A percentile compares a stretch with the other conserved stretches of the same genome.
Evolutionary conservation across 2,329 filamentous ascomycete species (phyloP).

Genomic region (Xylaria sp.): DNA sequence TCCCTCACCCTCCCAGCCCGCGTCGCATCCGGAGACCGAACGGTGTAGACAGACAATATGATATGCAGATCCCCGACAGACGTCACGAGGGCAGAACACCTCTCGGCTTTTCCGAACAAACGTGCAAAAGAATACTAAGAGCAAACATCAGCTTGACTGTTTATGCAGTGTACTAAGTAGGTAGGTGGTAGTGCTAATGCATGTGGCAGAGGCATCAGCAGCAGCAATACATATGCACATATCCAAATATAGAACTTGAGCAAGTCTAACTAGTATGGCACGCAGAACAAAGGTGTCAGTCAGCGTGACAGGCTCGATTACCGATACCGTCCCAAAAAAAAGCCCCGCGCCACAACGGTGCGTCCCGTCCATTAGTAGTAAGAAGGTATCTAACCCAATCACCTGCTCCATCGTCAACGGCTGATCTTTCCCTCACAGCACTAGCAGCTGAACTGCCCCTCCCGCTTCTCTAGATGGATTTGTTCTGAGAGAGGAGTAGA

Average conservation of each 20-base stretch:
- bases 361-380: slow-evolving; percentile 13
- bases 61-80: neutral
- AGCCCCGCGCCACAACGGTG: slow-evolving; percentile 16
- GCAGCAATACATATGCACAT: neutral
- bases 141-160: neutral
- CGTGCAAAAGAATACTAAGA: neutral
- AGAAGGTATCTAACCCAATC: slow-evolving; percentile 1
- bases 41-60: neutral
- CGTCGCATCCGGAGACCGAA: slow-evolving; percentile 19
- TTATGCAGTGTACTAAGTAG: neutral
- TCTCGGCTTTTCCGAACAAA: neutral
- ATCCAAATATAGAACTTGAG: slow-evolving; percentile 14
- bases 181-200: neutral
- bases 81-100: neutral
- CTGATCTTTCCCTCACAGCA: neutral
- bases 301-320: neutral
- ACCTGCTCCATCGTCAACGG: neutral
- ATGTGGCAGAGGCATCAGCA: neutral
- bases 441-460: slow-evolving; percentile 6
- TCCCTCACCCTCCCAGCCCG: neutral
- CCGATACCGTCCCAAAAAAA: neutral
- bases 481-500: neutral
- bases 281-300: neutral
- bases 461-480: neutral
- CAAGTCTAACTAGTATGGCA: neutral